Evolutionary conservation across 202 grass and related monocot genomes (phyloP).

Genomic region (Saccharum hybrid): DNA sequence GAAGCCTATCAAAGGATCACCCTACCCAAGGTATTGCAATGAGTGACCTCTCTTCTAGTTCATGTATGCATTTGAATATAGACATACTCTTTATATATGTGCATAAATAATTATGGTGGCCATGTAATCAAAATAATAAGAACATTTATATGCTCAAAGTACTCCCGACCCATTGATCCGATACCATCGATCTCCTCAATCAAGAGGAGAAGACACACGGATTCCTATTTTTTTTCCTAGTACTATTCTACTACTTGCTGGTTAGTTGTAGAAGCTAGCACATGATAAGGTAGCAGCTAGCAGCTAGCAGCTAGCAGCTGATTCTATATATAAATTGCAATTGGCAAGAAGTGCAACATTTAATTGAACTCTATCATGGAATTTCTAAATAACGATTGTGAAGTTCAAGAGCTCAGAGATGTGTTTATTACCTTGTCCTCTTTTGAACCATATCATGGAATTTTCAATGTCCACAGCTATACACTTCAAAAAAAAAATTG

Average conservation of each 20-base stretch:
- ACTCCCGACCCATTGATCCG: slow-evolving; percentile 32
- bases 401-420: slow-evolving; percentile 14
- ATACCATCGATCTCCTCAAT: slow-evolving; percentile 16
- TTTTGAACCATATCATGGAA: slow-evolving; percentile 5
- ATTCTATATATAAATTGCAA: slow-evolving; percentile 32
- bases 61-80: slow-evolving; percentile 34
- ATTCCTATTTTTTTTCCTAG: slow-evolving; percentile 39
- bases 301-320: neutral
- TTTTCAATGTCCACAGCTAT: neutral
- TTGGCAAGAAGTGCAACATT: slow-evolving; percentile 11
- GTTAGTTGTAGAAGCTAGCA: slow-evolving; percentile 42
- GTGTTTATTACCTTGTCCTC: slow-evolving; percentile 35
- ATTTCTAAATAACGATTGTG: slow-evolving; percentile 5
- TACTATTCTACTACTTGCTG: slow-evolving; percentile 32
- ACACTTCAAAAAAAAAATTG: slow-evolving; percentile 15
- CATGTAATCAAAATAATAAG: slow-evolving; percentile 28
- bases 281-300: slow-evolving; percentile 42
- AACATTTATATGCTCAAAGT: slow-evolving; percentile 37
- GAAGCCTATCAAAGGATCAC: slow-evolving; percentile 99
- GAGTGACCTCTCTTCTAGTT: slow-evolving; percentile 24
- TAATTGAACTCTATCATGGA: slow-evolving; percentile 20
- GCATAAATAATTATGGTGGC: slow-evolving; percentile 4
- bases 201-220: slow-evolving; percentile 29
- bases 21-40: slow-evolving; percentile 76
- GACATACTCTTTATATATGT: neutral